A percentile compares a stretch with the other conserved stretches of the same genome.
Evolutionary conservation across 257 asterid species (phyloP).

Genomic region (Nicotiana knightiana): DNA sequence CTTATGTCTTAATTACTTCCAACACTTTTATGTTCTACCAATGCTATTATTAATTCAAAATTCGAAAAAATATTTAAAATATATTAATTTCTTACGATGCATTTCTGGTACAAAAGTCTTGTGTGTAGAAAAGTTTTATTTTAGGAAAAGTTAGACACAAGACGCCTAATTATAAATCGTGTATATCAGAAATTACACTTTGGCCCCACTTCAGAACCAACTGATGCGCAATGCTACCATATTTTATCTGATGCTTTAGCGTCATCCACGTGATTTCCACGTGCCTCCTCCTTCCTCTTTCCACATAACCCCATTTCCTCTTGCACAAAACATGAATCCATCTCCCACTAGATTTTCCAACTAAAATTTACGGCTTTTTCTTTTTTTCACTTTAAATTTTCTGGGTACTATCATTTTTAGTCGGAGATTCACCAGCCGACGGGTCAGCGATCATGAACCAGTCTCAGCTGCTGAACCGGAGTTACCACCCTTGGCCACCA

Average conservation of each 20-base stretch:
- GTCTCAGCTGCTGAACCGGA: constrained; percentile 7
- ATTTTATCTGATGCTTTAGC: not conserved
- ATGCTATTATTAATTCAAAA: not conserved
- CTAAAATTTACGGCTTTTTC: not conserved
- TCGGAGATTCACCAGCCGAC: not conserved
- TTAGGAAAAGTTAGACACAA: no score
- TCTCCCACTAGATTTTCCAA: not conserved
- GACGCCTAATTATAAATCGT: not conserved
- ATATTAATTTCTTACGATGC: no score
- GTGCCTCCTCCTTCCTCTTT: not conserved
- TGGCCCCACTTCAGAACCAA: not conserved
- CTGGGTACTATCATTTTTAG: not conserved
- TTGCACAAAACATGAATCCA: not conserved
- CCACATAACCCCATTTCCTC: not conserved
- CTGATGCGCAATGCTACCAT: not conserved
- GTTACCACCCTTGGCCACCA: constrained; percentile 10
- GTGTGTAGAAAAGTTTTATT: no score
- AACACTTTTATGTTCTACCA: not conserved
- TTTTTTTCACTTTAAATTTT: not conserved
- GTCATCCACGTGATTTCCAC: constrained; percentile 12
- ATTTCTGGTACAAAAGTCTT: no score
- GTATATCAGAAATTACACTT: not conserved
- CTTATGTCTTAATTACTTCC: not conserved
- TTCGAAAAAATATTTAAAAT: no score
- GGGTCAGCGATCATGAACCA: constrained; percentile 7